phyloP scores from a whole-genome alignment of 441 rosid genomes.

The Populus hybrid region DNA sequence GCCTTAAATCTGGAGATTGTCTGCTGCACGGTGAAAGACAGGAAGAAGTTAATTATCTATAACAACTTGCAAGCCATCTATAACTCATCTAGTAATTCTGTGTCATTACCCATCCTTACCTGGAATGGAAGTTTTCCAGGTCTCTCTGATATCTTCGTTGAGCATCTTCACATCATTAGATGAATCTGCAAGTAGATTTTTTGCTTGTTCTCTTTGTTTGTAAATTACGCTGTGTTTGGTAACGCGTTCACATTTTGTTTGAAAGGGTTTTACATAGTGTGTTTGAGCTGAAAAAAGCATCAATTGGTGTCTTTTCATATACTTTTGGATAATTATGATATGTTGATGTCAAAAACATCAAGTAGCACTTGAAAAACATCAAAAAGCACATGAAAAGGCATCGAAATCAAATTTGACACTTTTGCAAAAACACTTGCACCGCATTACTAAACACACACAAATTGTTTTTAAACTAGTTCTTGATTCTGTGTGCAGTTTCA shows the following conservation, averaged over 20 bases:
- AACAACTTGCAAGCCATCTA: background rate
- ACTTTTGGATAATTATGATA: no score
- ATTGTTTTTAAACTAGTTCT: background rate
- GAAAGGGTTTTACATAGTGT: no score
- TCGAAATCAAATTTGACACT: no score
- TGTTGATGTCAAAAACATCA: no score
- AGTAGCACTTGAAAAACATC: no score
- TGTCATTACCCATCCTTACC: background rate
- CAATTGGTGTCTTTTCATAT: no score
- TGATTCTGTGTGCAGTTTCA: conserved; percentile 31
- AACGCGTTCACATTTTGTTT: no score
- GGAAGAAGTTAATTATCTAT: no score
- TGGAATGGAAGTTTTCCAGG: background rate
- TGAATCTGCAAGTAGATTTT: background rate
- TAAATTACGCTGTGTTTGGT: background rate
- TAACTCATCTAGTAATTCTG: background rate
- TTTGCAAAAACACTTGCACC: no score
- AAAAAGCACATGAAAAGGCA: no score
- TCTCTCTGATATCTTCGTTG: background rate
- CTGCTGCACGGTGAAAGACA: background rate
- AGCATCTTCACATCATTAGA: background rate
- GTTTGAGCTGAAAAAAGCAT: no score
- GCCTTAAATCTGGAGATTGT: background rate
- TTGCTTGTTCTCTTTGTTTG: background rate
- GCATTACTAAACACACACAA: no score